Base-by-base conservation (phyloP, 768 basidiomycete species). In the Tylopilus subfusipes region DNA sequence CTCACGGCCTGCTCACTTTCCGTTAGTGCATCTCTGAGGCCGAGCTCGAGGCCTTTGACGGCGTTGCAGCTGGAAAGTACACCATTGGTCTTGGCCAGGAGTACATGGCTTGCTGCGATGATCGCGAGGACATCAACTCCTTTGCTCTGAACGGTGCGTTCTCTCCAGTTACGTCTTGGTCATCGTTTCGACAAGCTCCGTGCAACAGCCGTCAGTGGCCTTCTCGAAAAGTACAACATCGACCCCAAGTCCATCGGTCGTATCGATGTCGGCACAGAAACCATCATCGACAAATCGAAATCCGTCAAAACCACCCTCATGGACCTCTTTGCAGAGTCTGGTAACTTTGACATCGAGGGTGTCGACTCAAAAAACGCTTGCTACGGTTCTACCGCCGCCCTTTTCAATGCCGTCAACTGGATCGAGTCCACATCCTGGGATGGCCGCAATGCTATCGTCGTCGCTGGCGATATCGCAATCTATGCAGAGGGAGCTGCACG, bases 361-460 rank as follows among this genome's bases (percentile, higher is more conserved):
- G 90, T 99, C 71, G 97, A 99, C 76, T 94, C 91, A 43, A 98
- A 98, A 78, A 99, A 98, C 69, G 97, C 97, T 19, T 99, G 97
- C 78, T 99, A 99, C 66, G 97, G 97, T 27, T 95, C 93, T 33
- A 99, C 97, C 22, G 97, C 97, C 42, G 97, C 97, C 4, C 84
- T 99, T 53, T 99, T 98, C 85, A 99, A 99, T 74, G 90, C 93
- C 45, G 78, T 96, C 68, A 99, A 99, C 82, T 99, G 97, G 97
- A 78, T 98, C 56, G 96, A 99, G 72, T 90, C 88, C 33, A 85
- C 84, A 47, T 93, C 89, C 6, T 99, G 96, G 97, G 96, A 99
- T 64, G 96, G 96, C 47, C 84, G 96, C 50, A 93, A 96, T 69
- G 96, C 97, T 12, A 94, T 99, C 58, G 94, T 98, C 57, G 93